These are phyloP conservation scores for Tylopilus plumbeoviolaceoides DNA, from an alignment of 768 basidiomycete species.

Conservation along the genomic window DNA sequence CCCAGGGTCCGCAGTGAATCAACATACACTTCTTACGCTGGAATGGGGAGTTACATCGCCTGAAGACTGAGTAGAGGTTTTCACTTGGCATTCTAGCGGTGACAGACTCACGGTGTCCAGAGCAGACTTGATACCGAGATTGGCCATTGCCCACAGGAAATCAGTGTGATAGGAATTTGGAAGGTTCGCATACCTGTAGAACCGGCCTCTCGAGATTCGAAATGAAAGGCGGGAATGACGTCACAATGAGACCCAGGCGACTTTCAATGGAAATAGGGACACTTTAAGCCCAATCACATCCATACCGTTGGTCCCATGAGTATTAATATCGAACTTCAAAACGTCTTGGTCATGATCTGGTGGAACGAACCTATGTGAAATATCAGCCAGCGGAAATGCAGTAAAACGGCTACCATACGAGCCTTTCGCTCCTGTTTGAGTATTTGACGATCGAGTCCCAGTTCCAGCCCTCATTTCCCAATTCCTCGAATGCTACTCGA, in stretches of 20 bases:
- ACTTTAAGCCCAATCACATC: neutral
- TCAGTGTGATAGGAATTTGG: neutral
- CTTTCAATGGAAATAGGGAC: neutral
- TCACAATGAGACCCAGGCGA: neutral
- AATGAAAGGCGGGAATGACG: neutral
- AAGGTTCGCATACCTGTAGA: neutral
- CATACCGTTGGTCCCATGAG: neutral
- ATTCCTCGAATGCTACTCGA: neutral
- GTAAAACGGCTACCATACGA: neutral
- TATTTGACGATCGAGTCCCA: slow-evolving; percentile 4
- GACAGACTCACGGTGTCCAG: neutral
- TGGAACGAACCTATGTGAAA: neutral
- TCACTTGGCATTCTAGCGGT: neutral
- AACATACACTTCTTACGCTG: neutral
- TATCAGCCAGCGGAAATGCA: neutral
- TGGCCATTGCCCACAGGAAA: neutral
- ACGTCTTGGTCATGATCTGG: slow-evolving; percentile 1
- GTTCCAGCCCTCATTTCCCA: slow-evolving; percentile 1
- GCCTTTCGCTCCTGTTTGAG: slow-evolving; percentile 5
- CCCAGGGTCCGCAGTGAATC: neutral
- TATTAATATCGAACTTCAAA: neutral
- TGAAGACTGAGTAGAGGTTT: neutral
- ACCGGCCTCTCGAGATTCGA: neutral
- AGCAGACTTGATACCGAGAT: neutral
- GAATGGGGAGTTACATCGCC: neutral